Evolutionary conservation across 768 basidiomycete species (phyloP).

Genomic region (Coprinellus micaceus): DNA sequence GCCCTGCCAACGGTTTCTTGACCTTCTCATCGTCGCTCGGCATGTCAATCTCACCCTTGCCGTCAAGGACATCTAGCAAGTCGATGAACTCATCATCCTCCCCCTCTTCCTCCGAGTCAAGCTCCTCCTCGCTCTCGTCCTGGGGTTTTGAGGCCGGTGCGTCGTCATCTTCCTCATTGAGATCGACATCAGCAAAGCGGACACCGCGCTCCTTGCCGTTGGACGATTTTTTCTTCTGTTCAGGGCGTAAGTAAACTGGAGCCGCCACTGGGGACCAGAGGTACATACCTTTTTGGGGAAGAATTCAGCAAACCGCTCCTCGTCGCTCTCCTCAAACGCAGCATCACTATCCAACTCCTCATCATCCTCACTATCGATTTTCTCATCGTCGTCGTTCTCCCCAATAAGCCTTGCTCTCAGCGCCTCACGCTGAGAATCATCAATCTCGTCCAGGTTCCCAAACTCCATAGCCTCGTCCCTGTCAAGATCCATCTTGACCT

Average conservation of each 20-base stretch:
- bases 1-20: constrained; percentile 19
- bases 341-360: constrained; percentile 84
- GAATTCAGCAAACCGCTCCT: constrained; percentile 73
- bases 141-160: constrained; percentile 26
- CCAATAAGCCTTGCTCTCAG: constrained; percentile 44
- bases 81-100: constrained; percentile 59
- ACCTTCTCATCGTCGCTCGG: constrained; percentile 35
- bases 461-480: constrained; percentile 8
- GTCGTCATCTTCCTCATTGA: constrained; percentile 38
- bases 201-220: constrained; percentile 32
- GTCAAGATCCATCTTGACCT: constrained; percentile 6
- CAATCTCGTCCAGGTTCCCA: constrained; percentile 6
- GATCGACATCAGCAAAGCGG: constrained; percentile 54
- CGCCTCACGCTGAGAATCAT: constrained; percentile 1
- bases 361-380: constrained; percentile 67
- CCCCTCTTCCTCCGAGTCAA: constrained; percentile 36
- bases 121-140: constrained; percentile 33
- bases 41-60: constrained; percentile 47
- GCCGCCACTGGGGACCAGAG: constrained; percentile 6
- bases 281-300: constrained; percentile 42
- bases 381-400: constrained; percentile 48
- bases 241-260: constrained; percentile 1
- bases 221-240: constrained; percentile 26
- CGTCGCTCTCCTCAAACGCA: constrained; percentile 79
- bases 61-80: constrained; percentile 63